phyloP scores from a whole-genome alignment of 257 asterid species.

The Mentha longifolia region DNA sequence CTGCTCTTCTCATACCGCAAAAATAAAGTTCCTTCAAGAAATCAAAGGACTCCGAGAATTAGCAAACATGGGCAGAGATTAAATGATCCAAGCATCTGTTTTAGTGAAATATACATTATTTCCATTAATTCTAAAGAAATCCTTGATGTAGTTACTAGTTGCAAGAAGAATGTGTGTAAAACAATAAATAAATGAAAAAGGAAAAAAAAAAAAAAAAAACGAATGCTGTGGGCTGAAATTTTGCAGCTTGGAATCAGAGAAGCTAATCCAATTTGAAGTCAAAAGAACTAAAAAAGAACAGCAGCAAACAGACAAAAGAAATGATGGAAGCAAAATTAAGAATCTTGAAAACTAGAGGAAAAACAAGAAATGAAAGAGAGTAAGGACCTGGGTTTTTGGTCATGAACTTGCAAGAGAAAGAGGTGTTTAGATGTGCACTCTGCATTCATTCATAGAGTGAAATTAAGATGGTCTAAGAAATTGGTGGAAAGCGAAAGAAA shows the following conservation, averaged over 20 bases:
- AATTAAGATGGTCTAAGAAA: not conserved
- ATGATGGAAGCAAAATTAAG: conserved; percentile 8
- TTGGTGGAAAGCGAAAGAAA: not conserved
- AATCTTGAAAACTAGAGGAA: not conserved
- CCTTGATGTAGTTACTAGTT: not conserved
- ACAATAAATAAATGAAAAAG: too few species aligned
- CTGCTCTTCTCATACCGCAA: too few species aligned
- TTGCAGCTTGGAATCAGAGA: too few species aligned
- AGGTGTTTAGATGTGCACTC: not conserved
- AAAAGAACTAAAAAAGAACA: not conserved
- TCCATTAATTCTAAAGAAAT: not conserved
- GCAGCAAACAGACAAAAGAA: conserved; percentile 5
- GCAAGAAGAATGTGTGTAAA: too few species aligned
- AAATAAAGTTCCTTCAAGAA: not conserved
- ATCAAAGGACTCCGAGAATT: not conserved
- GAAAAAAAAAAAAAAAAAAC: too few species aligned
- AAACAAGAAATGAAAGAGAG: not conserved
- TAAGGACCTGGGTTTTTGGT: conserved; percentile 40
- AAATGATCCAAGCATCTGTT: conserved; percentile 9
- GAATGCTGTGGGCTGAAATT: too few species aligned
- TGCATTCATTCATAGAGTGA: not conserved
- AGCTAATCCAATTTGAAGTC: not conserved
- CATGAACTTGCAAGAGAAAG: conserved; percentile 26
- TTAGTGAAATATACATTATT: conserved; percentile 13
- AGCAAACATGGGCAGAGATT: not conserved